Conservation (phyloP, 73 alveolate genomes). For the Diophrys sp. region DNA sequence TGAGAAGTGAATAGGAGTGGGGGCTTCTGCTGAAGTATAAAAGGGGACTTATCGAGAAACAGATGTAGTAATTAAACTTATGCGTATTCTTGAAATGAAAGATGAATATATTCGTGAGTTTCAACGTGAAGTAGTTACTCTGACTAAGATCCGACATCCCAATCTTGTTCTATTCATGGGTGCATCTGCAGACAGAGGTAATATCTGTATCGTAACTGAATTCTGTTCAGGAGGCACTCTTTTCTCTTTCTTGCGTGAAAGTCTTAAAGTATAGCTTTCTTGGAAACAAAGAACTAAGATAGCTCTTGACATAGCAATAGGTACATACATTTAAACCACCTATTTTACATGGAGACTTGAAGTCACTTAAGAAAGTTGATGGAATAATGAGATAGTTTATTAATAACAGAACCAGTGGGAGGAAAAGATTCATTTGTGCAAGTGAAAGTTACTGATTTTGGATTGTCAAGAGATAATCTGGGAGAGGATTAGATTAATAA, state of each 20-base stretch:
- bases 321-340: conserved; percentile 89
- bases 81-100: conserved; percentile 56
- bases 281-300: conserved; percentile 86
- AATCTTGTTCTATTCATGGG: conserved; percentile 90
- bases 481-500: neutral
- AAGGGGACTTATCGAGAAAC: conserved; percentile 88
- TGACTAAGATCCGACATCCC: conserved; percentile 77
- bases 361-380: conserved; percentile 35
- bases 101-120: conserved; percentile 81
- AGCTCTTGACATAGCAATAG: conserved; percentile 90
- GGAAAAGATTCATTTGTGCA: conserved; percentile 63
- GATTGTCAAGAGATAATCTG: conserved; percentile 79
- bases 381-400: conserved; percentile 20
- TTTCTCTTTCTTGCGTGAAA: conserved; percentile 88
- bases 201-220: conserved; percentile 90
- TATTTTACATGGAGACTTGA: conserved; percentile 93
- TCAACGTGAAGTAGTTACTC: conserved; percentile 85
- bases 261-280: conserved; percentile 49
- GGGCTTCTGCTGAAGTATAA: conserved; percentile 78
- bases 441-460: conserved; percentile 94
- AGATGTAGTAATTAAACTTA: conserved; percentile 91
- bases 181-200: conserved; percentile 71
- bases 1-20: conserved; percentile 59
- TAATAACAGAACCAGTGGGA: conserved; percentile 66
- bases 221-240: conserved; percentile 94